A percentile compares a stretch with the other conserved stretches of the same genome.
Evolutionary conservation across 768 basidiomycete genomes (phyloP).

Genomic region (Chalciporus chontae): DNA sequence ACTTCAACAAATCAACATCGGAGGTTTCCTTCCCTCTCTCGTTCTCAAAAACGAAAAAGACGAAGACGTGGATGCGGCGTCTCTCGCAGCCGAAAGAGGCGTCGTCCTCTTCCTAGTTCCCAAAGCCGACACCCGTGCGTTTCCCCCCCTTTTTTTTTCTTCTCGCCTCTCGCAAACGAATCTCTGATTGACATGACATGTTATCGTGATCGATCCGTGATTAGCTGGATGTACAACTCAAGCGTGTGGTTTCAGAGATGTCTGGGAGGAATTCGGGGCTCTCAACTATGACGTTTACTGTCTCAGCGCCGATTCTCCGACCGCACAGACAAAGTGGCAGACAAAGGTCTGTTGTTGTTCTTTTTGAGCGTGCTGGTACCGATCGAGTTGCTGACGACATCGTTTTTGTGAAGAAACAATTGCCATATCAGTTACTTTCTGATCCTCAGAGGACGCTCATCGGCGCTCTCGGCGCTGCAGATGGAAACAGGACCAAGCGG

Average conservation of each 20-base stretch:
- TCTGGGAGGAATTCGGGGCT: conserved; percentile 69
- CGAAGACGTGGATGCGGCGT: conserved; percentile 68
- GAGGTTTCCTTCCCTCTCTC: conserved; percentile 70
- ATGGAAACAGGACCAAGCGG: conserved; percentile 79
- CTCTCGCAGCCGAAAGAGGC: conserved; percentile 65
- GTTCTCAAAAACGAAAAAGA: conserved; percentile 82
- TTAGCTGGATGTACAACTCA: conserved; percentile 88
- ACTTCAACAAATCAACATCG: conserved; percentile 52
- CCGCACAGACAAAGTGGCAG: conserved; percentile 82
- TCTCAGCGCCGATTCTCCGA: conserved; percentile 72
- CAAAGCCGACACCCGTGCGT: conserved; percentile 81
- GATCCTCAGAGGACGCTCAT: conserved; percentile 85
- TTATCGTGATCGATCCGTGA: neutral
- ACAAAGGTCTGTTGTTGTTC: conserved; percentile 54
- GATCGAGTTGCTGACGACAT: too few species aligned
- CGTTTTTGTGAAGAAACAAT: conserved; percentile 53
- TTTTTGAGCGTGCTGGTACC: neutral
- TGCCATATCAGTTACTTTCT: conserved; percentile 84
- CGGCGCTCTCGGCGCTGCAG: conserved; percentile 74
- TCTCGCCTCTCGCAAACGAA: neutral
- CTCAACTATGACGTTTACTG: conserved; percentile 73
- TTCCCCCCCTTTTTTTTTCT: too few species aligned
- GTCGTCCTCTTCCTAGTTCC: conserved; percentile 81
- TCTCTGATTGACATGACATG: conserved; percentile 2
- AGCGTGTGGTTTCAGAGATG: conserved; percentile 89